Base-by-base conservation (phyloP, 345 rosid species). In the Sonneratia caseolaris region DNA sequence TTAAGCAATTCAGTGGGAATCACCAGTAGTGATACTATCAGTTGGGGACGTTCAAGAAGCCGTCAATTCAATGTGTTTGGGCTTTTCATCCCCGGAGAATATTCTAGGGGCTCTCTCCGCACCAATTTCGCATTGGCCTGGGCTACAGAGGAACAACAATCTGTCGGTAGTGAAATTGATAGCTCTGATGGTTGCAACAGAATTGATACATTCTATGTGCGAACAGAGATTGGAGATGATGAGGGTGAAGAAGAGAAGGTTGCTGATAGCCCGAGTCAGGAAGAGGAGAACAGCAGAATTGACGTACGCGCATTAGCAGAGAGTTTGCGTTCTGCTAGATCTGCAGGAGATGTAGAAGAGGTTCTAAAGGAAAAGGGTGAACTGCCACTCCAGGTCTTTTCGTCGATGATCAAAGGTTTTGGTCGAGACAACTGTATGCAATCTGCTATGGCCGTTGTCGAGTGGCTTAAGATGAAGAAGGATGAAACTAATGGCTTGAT, bases 381-480 rank as follows among this genome's bases (percentile, higher is more conserved):
- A 37, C 73, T 92, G 75, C 96, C 97, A 49, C 86, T 84, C 45
- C 86, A 83, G 76, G 96, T 89, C 8, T 86, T 79, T 76, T 83
- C 85, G 21, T 79, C 88, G 70, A 82, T 92, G 85, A 89, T 95
- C 55, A 86, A 76, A 72, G 88, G 87, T 66, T 84, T 89, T 55
- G 99, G 97, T 21, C 84, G 83, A 78, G 92, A 86, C 64, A 88
- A 83, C 76, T 74, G 72, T 75, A 68, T 90, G 74, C 78, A 81
- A 42, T 82, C 88, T 74, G 92, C 97, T 2, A 49, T 90, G 70
- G 93, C 97, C 2, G 83, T 95, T 65, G 87, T 92, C 69, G 86
- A 83, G 69, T 95, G 97, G 97, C 93, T 95, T 64, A 86, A 85
- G 83, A 85, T 79, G 80, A 90, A 85, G 86, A 86, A 87, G 81